Percentiles rank a stretch among this genome's conserved stretches.
Evolutionary conservation across 768 basidiomycete genomes (phyloP).

Genomic region (Suillus spraguei): DNA sequence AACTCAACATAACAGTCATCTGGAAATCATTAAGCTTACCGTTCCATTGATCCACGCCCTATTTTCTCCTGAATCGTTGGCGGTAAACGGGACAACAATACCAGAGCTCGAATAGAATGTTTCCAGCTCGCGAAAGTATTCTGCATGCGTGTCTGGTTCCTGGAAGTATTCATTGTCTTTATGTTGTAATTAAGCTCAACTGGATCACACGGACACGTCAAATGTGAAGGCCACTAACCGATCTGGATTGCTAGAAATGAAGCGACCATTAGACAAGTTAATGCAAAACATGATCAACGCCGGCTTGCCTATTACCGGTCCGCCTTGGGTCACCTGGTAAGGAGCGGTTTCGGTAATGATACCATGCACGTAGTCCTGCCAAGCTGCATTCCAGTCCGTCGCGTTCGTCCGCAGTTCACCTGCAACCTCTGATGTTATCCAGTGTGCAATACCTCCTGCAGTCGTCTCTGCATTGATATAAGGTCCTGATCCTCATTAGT

Average conservation of each 20-base stretch:
- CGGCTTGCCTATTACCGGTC: conserved; percentile 69
- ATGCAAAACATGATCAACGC: background rate
- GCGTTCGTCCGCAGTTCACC: conserved; percentile 67
- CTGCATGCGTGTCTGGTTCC: conserved; percentile 40
- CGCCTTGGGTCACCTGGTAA: conserved; percentile 71
- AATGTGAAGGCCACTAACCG: conserved; percentile 37
- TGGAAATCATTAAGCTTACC: conserved; percentile 35
- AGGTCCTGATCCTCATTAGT: too few relatives aligned
- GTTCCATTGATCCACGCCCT: conserved; percentile 72
- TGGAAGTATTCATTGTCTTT: conserved; percentile 80
- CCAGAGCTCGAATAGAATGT: conserved; percentile 51
- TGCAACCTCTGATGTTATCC: conserved; percentile 57
- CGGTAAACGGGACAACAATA: conserved; percentile 72
- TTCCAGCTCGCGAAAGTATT: conserved; percentile 69
- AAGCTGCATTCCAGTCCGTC: conserved; percentile 44
- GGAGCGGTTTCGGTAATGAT: conserved; percentile 62
- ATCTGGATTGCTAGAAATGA: conserved; percentile 51
- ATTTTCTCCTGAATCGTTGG: conserved; percentile 65
- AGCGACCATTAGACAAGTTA: conserved; percentile 8
- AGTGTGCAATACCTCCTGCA: too few relatives aligned
- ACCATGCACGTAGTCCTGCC: conserved; percentile 71
- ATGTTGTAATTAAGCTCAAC: background rate
- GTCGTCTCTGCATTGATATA: too few relatives aligned
- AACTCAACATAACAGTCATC: background rate
- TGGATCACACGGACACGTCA: background rate